These are phyloP conservation scores for Dryadomyces quercus-mongolicae DNA, from an alignment of 2,329 filamentous ascomycete genomes.

Conservation along the genomic window DNA sequence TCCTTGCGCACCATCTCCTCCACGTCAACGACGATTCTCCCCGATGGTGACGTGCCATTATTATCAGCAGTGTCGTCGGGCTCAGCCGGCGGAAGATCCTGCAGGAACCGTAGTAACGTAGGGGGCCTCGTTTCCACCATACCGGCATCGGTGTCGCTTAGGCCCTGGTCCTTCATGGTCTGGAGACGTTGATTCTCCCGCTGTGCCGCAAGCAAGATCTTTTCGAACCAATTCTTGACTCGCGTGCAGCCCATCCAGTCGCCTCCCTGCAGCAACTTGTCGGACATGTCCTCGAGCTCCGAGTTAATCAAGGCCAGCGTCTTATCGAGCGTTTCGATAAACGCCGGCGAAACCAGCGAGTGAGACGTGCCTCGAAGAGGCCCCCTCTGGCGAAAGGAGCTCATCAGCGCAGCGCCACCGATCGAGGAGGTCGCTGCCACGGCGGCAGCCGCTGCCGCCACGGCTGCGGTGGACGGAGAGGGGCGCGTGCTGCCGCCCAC, in stretches of 20 bases:
- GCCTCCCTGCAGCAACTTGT: conserved; percentile 11
- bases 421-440: not conserved
- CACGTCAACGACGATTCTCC: conserved; percentile 1
- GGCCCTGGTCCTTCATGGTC: not conserved
- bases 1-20: not conserved
- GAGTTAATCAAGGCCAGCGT: conserved; percentile 5
- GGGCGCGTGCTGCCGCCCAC: conserved; percentile 2
- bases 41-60: not conserved
- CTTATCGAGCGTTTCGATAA: conserved; percentile 8
- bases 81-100: not conserved
- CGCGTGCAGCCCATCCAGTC: conserved; percentile 8
- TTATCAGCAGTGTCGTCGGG: not conserved
- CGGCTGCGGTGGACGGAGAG: not conserved
- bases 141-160: not conserved
- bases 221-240: conserved; percentile 5
- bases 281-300: conserved; percentile 11
- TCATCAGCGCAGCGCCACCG: not conserved
- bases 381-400: not conserved
- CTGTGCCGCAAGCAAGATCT: not conserved
- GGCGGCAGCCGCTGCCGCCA: not conserved
- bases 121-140: not conserved
- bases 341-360: conserved; percentile 1
- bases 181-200: conserved; percentile 6
- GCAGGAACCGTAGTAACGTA: not conserved
- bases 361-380: no score